These are phyloP conservation scores for Boletus mariae DNA, from an alignment of 1,284 basidiomycete species.

Conservation along the genomic window DNA sequence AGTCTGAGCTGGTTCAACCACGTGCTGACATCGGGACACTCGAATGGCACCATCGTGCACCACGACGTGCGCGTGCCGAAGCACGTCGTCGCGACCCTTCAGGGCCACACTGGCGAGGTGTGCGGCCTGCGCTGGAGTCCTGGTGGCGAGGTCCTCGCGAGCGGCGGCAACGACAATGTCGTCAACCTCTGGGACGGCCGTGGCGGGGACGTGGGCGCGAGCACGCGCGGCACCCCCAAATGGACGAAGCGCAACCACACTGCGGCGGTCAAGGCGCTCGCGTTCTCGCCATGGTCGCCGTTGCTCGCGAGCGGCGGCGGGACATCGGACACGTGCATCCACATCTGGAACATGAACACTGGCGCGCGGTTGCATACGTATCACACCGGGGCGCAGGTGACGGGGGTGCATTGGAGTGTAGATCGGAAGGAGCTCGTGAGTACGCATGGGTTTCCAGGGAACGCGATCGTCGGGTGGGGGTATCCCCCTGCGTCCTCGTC, in stretches of 20 bases:
- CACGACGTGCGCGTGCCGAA: constrained; percentile 86
- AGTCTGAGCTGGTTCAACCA: constrained; percentile 85
- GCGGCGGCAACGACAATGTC: constrained; percentile 94
- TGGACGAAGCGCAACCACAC: constrained; percentile 95
- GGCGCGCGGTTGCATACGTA: constrained; percentile 84
- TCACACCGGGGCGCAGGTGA: constrained; percentile 86
- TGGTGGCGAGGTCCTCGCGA: constrained; percentile 87
- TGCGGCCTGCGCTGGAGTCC: constrained; percentile 81
- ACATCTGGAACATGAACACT: constrained; percentile 90
- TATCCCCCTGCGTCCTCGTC: constrained; percentile 65
- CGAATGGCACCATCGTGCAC: constrained; percentile 90
- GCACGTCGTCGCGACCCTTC: constrained; percentile 87
- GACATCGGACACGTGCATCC: constrained; percentile 90
- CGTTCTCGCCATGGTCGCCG: constrained; percentile 96
- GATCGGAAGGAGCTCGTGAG: constrained; percentile 89
- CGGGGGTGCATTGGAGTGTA: constrained; percentile 85
- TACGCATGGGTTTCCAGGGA: constrained; percentile 90
- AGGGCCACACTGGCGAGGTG: constrained; percentile 88
- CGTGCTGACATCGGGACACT: constrained; percentile 83
- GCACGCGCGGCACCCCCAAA: constrained; percentile 65
- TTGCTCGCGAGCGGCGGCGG: constrained; percentile 94
- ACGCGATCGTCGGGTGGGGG: constrained; percentile 63
- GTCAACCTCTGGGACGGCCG: constrained; percentile 95
- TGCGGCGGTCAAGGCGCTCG: constrained; percentile 92
- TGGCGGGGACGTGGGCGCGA: constrained; percentile 60